Evolutionary conservation across 306 rosid species (phyloP).

Genomic region (Hippophae rhamnoides): DNA sequence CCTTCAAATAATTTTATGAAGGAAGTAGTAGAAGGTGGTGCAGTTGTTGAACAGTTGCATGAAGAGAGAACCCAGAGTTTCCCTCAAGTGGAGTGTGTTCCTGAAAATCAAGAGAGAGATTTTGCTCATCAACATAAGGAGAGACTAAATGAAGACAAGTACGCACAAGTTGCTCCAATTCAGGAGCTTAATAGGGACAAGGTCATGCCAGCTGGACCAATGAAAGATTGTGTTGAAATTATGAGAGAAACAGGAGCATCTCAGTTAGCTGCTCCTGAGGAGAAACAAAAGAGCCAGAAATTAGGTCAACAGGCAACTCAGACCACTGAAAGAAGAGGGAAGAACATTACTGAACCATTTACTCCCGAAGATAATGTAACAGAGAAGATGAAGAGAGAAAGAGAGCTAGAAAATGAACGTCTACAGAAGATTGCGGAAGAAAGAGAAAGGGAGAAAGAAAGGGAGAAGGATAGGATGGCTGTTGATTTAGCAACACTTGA

Average conservation of each 20-base stretch:
- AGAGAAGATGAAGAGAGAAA: constrained; percentile 52
- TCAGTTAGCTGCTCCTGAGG: constrained; percentile 26
- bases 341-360: constrained; percentile 21
- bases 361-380: constrained; percentile 40
- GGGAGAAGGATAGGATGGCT: constrained; percentile 88
- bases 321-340: constrained; percentile 41
- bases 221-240: constrained; percentile 24
- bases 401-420: constrained; percentile 55
- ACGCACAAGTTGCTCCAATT: constrained; percentile 20
- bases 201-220: constrained; percentile 19
- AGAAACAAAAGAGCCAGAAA: constrained; percentile 28
- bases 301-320: constrained; percentile 28
- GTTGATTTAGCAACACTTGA: constrained; percentile 66
- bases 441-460: constrained; percentile 87
- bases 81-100: constrained; percentile 27
- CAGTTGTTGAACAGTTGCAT: constrained; percentile 20
- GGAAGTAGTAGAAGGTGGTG: constrained; percentile 30
- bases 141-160: constrained; percentile 25
- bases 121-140: constrained; percentile 34
- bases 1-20: constrained; percentile 23
- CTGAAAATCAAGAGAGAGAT: constrained; percentile 36
- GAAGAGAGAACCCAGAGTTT: constrained; percentile 26
- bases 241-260: constrained; percentile 28
- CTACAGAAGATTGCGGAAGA: constrained; percentile 74
- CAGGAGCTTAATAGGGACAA: constrained; percentile 27